A percentile compares a stretch with the other conserved stretches of the same genome.
Evolutionary conservation across 306 rosid species (phyloP).

Genomic region (Clitoria ternatea): DNA sequence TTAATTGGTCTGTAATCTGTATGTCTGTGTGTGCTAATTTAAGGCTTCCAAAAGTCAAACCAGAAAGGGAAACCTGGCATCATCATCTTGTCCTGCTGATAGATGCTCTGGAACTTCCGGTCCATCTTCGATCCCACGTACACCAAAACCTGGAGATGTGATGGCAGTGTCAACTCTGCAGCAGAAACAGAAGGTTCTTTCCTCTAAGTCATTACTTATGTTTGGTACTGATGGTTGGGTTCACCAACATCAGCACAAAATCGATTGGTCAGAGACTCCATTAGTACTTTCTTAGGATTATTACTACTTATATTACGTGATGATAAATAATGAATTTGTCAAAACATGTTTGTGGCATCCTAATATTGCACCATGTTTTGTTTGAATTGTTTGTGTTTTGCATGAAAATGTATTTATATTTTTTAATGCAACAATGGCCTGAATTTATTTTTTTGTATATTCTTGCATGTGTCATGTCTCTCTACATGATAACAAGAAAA

Average conservation of each 20-base stretch:
- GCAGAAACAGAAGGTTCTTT: conserved; percentile 46
- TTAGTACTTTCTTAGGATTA: not conserved
- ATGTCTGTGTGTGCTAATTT: conserved; percentile 1
- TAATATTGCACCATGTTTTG: conserved; percentile 9
- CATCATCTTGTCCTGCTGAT: conserved; percentile 58
- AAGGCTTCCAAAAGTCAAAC: conserved; percentile 50
- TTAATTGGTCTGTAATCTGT: conserved; percentile 25
- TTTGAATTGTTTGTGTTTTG: not conserved
- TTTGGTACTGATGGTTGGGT: conserved; percentile 47
- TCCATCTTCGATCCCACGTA: conserved; percentile 57
- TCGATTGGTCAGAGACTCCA: conserved; percentile 47
- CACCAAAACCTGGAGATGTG: conserved; percentile 52
- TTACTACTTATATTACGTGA: not conserved
- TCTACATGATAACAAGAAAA: not conserved
- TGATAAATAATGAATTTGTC: not conserved
- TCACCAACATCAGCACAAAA: conserved; percentile 50
- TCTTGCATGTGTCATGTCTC: not conserved
- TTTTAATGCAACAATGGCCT: not conserved
- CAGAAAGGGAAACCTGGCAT: conserved; percentile 54
- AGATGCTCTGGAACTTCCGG: conserved; percentile 59
- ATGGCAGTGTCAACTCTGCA: conserved; percentile 45
- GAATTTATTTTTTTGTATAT: not conserved
- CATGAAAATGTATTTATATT: not conserved
- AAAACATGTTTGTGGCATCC: conserved; percentile 13
- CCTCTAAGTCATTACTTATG: conserved; percentile 51